phyloP scores from a whole-genome alignment of 2,329 filamentous ascomycete genomes.

The Microsporum ferrugineum region DNA sequence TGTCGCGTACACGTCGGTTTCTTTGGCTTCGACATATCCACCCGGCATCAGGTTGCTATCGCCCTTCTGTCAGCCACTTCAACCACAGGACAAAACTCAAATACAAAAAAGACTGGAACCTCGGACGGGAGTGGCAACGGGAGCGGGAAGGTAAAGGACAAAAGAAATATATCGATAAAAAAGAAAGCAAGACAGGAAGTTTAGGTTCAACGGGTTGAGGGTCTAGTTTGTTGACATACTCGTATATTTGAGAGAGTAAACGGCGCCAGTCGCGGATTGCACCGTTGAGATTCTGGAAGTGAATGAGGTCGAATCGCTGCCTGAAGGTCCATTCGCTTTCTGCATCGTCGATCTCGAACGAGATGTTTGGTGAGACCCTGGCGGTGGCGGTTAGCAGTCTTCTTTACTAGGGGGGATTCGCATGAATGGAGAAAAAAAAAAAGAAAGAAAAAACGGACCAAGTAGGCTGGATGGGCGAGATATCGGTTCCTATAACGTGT shows the following conservation, averaged over 20 bases:
- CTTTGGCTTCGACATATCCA: constrained; percentile 39
- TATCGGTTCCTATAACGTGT: constrained; percentile 12
- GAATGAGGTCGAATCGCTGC: constrained; percentile 21
- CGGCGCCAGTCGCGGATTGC: constrained; percentile 17
- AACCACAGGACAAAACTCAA: background rate
- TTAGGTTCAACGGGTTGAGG: background rate
- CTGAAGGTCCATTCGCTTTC: constrained; percentile 20
- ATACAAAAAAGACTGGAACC: background rate
- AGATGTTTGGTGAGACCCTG: constrained; percentile 22
- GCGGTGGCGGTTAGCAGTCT: background rate
- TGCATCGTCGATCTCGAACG: constrained; percentile 23
- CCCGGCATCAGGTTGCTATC: constrained; percentile 44
- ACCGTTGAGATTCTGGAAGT: constrained; percentile 20
- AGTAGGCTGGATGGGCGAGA: constrained; percentile 15
- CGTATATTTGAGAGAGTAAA: constrained; percentile 32
- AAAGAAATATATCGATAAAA: background rate
- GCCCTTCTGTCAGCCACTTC: background rate
- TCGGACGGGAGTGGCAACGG: background rate
- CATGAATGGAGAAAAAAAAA: background rate
- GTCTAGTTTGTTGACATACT: background rate
- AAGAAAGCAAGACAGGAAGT: background rate
- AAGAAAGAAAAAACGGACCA: constrained; percentile 8
- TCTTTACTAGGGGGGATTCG: background rate
- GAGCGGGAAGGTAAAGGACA: background rate
- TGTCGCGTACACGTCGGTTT: constrained; percentile 16